These are phyloP conservation scores for Artemisia argyi DNA, from an alignment of 129 eudicot genomes.

Conservation along the genomic window DNA sequence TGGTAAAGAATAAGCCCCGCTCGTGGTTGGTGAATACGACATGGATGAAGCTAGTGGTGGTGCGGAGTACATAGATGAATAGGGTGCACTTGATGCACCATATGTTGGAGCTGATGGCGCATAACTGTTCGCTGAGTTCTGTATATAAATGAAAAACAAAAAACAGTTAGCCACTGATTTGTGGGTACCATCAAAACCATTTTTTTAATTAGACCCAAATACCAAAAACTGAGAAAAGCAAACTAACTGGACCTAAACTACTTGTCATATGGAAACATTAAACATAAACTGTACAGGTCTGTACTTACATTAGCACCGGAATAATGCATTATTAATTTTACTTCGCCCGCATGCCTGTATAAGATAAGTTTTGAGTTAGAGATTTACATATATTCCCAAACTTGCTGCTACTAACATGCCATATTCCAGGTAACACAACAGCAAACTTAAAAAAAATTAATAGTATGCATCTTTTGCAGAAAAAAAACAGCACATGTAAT, in stretches of 20 bases:
- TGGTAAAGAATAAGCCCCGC: conserved; percentile 15
- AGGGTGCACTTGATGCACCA: conserved; percentile 35
- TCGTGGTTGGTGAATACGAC: conserved; percentile 31
- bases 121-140: conserved; percentile 55
- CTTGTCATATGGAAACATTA: conserved; percentile 6
- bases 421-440: background rate
- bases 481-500: background rate
- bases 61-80: conserved; percentile 34
- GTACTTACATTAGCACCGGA: conserved; percentile 62
- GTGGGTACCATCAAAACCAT: background rate
- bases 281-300: background rate
- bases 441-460: background rate
- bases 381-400: background rate
- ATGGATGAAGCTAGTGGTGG: conserved; percentile 30
- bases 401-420: background rate
- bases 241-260: background rate
- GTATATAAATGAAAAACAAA: conserved; percentile 16
- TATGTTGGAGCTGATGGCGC: conserved; percentile 51
- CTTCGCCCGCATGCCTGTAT: conserved; percentile 82
- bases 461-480: background rate
- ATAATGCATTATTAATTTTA: conserved; percentile 72
- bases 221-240: background rate
- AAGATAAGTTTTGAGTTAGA: background rate
- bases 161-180: background rate
- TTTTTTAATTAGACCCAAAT: background rate